Evolutionary conservation across 2,329 filamentous ascomycete genomes (phyloP).

Genomic region (Paradendryphiella salina): DNA sequence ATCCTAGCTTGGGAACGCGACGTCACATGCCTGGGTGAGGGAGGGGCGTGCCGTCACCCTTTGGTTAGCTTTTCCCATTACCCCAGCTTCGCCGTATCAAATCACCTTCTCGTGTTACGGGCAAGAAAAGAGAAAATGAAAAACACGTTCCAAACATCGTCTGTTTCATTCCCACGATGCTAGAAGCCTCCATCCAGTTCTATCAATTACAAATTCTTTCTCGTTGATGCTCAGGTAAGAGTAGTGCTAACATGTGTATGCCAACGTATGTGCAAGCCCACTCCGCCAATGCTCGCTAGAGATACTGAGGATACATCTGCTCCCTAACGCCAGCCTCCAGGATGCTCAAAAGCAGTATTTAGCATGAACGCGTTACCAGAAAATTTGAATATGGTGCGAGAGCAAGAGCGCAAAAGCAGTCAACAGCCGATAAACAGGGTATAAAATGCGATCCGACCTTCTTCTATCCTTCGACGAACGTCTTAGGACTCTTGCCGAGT

Average conservation of each 20-base stretch:
- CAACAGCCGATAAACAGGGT: constrained; percentile 29
- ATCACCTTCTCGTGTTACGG: not conserved
- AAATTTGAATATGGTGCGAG: constrained; percentile 30
- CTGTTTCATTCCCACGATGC: constrained; percentile 15
- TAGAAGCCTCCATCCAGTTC: constrained; percentile 16
- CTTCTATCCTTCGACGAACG: constrained; percentile 75
- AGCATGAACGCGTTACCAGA: constrained; percentile 30
- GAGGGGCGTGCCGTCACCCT: not conserved
- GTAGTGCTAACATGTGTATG: constrained; percentile 37
- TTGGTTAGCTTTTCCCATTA: not conserved
- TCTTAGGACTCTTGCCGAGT: constrained; percentile 75
- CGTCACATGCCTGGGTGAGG: constrained; percentile 13
- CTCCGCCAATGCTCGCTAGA: constrained; percentile 49
- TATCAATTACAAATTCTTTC: constrained; percentile 34
- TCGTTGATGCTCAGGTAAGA: constrained; percentile 12
- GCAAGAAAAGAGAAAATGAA: not conserved
- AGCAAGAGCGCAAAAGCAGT: constrained; percentile 20
- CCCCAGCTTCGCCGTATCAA: not conserved
- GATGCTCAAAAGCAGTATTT: constrained; percentile 21
- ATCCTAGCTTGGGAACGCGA: constrained; percentile 4
- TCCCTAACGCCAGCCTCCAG: constrained; percentile 37
- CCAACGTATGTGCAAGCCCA: constrained; percentile 38
- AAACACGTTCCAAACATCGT: constrained; percentile 6
- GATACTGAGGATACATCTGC: constrained; percentile 36
- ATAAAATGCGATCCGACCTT: constrained; percentile 19